These are phyloP conservation scores for Colletotrichum gloeosporioides DNA, from an alignment of 2,329 filamentous ascomycete species.

Conservation along the genomic window DNA sequence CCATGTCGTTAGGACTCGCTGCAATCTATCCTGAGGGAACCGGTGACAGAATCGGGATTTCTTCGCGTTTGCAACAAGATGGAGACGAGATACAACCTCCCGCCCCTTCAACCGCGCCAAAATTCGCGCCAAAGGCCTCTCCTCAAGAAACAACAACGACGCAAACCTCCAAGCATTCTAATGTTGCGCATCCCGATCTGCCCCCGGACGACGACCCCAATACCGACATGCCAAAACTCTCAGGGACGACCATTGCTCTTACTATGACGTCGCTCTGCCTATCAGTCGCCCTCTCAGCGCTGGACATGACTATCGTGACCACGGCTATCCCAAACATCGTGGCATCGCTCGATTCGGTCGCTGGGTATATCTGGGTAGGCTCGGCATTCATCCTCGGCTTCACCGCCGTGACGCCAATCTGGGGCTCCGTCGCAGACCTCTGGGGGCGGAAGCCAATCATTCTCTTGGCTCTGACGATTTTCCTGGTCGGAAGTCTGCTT, in stretches of 20 bases:
- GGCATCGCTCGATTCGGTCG: conserved; percentile 40
- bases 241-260: conserved; percentile 25
- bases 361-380: conserved; percentile 49
- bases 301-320: conserved; percentile 57
- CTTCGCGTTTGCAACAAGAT: not conserved
- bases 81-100: not conserved
- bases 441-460: conserved; percentile 45
- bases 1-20: not conserved
- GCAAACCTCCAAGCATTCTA: not conserved
- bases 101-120: not conserved
- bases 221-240: not conserved
- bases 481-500: conserved; percentile 57
- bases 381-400: conserved; percentile 55
- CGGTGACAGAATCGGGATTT: not conserved
- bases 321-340: conserved; percentile 54
- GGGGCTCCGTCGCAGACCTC: conserved; percentile 52
- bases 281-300: conserved; percentile 45
- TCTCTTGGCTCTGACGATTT: conserved; percentile 39
- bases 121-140: not conserved
- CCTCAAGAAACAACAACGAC: not conserved
- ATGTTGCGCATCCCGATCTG: not conserved
- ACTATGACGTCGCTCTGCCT: conserved; percentile 37
- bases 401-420: conserved; percentile 28
- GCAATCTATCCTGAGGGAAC: not conserved
- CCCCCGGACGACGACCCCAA: not conserved